These are phyloP conservation scores for Athelia psychrophila DNA, from an alignment of 1,284 basidiomycete species.

Conservation along the genomic window DNA sequence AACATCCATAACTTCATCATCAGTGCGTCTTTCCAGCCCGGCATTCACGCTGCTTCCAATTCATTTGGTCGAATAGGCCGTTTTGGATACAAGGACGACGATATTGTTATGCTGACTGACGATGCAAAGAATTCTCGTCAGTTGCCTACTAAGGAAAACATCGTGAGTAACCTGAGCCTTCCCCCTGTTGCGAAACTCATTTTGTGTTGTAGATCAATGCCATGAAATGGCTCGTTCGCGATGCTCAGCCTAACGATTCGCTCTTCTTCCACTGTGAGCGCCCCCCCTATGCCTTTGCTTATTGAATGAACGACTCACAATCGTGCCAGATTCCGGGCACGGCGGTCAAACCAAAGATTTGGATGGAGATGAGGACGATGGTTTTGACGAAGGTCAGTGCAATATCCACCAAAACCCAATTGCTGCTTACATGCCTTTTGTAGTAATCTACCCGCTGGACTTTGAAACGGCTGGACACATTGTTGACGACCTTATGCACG, in stretches of 20 bases:
- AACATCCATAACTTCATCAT: slow-evolving; percentile 77
- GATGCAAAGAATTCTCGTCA: slow-evolving; percentile 61
- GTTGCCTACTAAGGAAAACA: slow-evolving; percentile 79
- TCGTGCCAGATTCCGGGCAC: slow-evolving; percentile 66
- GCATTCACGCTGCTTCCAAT: slow-evolving; percentile 1
- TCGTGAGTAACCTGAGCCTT: slow-evolving; percentile 43
- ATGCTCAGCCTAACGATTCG: slow-evolving; percentile 79
- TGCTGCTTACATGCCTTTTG: slow-evolving; percentile 6
- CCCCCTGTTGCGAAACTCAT: background rate
- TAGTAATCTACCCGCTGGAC: slow-evolving; percentile 86
- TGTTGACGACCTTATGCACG: slow-evolving; percentile 81
- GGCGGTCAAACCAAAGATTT: slow-evolving; percentile 79
- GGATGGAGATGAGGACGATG: slow-evolving; percentile 68
- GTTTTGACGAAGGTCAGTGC: slow-evolving; percentile 61
- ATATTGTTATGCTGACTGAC: slow-evolving; percentile 89
- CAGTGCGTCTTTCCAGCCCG: slow-evolving; percentile 38
- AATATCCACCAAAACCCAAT: slow-evolving; percentile 17
- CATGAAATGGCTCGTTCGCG: slow-evolving; percentile 89
- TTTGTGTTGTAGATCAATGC: slow-evolving; percentile 54
- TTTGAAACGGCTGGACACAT: slow-evolving; percentile 71
- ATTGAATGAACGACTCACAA: slow-evolving; percentile 44
- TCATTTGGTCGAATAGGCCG: slow-evolving; percentile 36
- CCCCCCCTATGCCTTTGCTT: background rate
- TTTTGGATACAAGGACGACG: slow-evolving; percentile 72
- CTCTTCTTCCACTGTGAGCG: slow-evolving; percentile 88